Evolutionary conservation across 306 rosid species (phyloP).

Genomic region (Gynostemma pentaphyllum): DNA sequence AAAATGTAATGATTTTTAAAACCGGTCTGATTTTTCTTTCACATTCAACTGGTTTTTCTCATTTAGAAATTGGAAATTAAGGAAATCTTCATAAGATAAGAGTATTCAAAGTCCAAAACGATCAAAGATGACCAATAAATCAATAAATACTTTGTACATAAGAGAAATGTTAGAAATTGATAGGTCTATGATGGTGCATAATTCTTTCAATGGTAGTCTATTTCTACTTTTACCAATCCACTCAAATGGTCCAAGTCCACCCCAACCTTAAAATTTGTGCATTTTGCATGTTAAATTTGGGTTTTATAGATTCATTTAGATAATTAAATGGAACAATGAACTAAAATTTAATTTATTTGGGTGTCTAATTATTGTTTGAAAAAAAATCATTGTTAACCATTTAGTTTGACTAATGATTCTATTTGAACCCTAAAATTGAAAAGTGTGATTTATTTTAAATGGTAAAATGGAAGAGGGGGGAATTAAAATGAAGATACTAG

Average conservation of each 20-base stretch:
- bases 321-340: no score
- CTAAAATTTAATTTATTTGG: no score
- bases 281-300: not conserved
- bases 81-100: not conserved
- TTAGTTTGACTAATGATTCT: no score
- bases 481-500: no score
- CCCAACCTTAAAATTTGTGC: not conserved
- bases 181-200: not conserved
- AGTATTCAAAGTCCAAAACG: not conserved
- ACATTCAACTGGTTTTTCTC: not conserved
- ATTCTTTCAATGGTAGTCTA: not conserved
- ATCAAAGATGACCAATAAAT: no score
- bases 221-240: slow-evolving; percentile 5
- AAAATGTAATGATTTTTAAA: no score
- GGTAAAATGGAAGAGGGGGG: no score
- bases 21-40: not conserved
- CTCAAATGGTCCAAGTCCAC: slow-evolving; percentile 3
- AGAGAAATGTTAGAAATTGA: not conserved
- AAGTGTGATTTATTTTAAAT: no score
- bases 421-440: no score
- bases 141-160: no score
- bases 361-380: no score
- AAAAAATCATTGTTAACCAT: no score
- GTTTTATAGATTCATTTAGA: not conserved
- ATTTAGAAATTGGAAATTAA: not conserved